Conservation (phyloP, 495 filamentous ascomycete species). For the Emericellopsis terricola region DNA sequence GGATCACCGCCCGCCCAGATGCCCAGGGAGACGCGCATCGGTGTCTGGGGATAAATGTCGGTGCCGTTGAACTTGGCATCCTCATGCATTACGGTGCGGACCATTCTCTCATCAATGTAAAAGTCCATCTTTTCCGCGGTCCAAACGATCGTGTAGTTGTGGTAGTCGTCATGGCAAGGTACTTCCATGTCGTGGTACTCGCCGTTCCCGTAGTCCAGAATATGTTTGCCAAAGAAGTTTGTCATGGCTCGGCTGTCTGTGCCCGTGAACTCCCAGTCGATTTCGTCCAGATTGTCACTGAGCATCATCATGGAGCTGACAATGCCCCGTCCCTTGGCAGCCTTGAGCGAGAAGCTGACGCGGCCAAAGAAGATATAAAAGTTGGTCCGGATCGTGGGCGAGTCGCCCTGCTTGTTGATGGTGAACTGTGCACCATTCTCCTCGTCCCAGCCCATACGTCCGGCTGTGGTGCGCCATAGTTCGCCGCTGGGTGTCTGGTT, state of each 20-base stretch:
- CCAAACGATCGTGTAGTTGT: conserved; percentile 80
- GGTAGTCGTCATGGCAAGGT: conserved; percentile 30
- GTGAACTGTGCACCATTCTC: conserved; percentile 46
- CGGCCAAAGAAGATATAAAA: conserved; percentile 69
- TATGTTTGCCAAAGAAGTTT: conserved; percentile 76
- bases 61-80: conserved; percentile 37
- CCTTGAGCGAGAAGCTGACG: conserved; percentile 53
- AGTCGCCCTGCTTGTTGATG: conserved; percentile 49
- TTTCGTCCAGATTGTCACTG: conserved; percentile 75
- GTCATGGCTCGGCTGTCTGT: conserved; percentile 41
- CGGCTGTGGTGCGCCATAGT: conserved; percentile 44
- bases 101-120: conserved; percentile 48
- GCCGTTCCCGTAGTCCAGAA: conserved; percentile 34
- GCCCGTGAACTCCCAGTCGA: conserved; percentile 80
- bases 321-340: conserved; percentile 54
- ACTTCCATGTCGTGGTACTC: conserved; percentile 31
- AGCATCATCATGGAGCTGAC: conserved; percentile 70
- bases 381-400: conserved; percentile 53
- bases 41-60: conserved; percentile 63
- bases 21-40: conserved; percentile 68
- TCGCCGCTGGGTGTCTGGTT: conserved; percentile 40
- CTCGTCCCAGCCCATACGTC: conserved; percentile 31
- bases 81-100: conserved; percentile 47
- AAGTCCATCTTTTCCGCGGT: conserved; percentile 51
- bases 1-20: conserved; percentile 79